phyloP scores from a whole-genome alignment of 441 rosid genomes.

The Pelargonium australe region DNA sequence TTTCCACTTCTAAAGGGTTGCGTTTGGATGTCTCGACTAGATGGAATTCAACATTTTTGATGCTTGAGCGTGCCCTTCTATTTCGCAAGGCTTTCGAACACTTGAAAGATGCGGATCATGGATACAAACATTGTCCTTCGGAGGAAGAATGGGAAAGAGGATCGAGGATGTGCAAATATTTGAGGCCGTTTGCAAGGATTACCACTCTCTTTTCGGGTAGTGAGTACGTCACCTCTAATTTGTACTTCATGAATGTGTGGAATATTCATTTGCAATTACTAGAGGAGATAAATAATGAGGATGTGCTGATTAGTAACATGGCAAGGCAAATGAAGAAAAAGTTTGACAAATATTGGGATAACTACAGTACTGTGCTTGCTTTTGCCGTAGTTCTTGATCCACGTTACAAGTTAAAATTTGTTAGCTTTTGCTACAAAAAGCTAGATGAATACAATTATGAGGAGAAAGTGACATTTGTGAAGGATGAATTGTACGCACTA shows the following conservation, averaged over 20 bases:
- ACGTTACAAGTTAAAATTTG: no score
- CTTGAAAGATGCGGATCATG: background rate
- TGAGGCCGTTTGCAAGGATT: background rate
- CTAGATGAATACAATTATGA: no score
- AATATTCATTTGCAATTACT: background rate
- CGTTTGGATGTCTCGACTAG: conserved; percentile 8
- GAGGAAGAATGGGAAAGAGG: background rate
- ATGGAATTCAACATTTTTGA: background rate
- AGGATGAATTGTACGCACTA: no score
- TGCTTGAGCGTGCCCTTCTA: conserved; percentile 3
- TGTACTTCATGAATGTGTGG: conserved; percentile 9
- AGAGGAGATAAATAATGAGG: conserved; percentile 19
- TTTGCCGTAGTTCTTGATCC: no score
- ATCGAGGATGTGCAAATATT: background rate
- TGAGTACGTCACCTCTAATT: conserved; percentile 8
- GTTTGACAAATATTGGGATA: background rate
- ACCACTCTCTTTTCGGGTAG: background rate
- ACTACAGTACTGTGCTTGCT: no score
- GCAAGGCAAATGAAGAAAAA: no score
- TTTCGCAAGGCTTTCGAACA: background rate
- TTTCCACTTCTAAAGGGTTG: background rate
- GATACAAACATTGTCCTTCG: background rate
- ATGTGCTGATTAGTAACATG: no score
- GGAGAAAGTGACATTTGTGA: no score
- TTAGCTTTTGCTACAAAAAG: no score